These are phyloP conservation scores for Diaporthe nobilis DNA, from an alignment of 2,329 filamentous ascomycete genomes.

Conservation along the genomic window DNA sequence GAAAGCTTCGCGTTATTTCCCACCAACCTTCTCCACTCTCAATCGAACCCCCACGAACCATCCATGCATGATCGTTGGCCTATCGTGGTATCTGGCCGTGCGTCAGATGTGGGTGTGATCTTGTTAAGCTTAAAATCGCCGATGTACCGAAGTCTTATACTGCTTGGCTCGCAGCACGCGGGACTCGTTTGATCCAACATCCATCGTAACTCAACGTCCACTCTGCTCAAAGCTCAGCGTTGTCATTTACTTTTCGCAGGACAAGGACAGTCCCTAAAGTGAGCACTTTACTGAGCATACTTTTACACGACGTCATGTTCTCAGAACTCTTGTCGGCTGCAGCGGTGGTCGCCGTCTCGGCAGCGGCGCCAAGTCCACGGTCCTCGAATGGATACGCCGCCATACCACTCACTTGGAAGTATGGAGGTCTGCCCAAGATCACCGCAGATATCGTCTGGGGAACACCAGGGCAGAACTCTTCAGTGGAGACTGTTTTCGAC, in stretches of 20 bases:
- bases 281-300: background rate
- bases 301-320: background rate
- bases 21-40: background rate
- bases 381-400: background rate
- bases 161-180: background rate
- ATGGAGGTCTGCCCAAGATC: conserved; percentile 26
- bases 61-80: background rate
- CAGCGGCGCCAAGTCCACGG: background rate
- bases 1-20: background rate
- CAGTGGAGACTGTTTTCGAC: conserved; percentile 18
- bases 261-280: background rate
- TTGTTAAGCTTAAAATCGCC: conserved; percentile 3
- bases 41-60: background rate
- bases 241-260: background rate
- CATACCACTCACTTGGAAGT: conserved; percentile 19
- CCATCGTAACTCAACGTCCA: background rate
- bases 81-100: background rate
- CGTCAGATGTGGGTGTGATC: background rate
- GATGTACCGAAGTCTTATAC: background rate
- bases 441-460: conserved; percentile 17
- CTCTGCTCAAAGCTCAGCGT: background rate
- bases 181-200: background rate
- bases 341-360: background rate
- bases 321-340: background rate
- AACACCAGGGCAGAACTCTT: conserved; percentile 13